A percentile compares a stretch with the other conserved stretches of the same genome.
Conservation (phyloP, 2,329 filamentous ascomycete species). For the Ceratocystis eucalypticola region DNA sequence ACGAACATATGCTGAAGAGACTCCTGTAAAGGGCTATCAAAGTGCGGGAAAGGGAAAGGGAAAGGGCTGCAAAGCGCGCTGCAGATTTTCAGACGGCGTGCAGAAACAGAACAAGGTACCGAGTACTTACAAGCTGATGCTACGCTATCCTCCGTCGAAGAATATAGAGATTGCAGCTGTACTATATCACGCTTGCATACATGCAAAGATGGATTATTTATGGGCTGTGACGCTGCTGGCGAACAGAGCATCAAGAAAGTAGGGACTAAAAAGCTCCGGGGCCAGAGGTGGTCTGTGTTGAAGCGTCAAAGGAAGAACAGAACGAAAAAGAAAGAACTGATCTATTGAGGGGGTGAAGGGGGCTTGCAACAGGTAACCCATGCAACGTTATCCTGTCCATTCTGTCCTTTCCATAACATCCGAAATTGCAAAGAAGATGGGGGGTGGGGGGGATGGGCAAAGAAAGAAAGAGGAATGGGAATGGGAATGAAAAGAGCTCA, state of each 20-base stretch:
- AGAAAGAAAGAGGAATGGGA: not conserved
- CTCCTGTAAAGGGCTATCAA: too few species aligned
- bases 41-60: not conserved
- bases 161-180: not conserved
- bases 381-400: not conserved
- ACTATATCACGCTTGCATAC: too few species aligned
- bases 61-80: not conserved
- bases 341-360: not conserved
- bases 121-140: not conserved
- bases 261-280: slow-evolving; percentile 2
- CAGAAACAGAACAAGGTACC: not conserved
- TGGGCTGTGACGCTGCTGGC: not conserved
- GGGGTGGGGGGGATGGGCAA: not conserved
- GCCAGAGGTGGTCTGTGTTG: not conserved
- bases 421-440: not conserved
- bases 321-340: not conserved
- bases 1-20: too few species aligned
- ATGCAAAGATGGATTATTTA: too few species aligned
- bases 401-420: not conserved
- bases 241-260: not conserved
- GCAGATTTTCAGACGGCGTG: not conserved
- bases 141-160: not conserved
- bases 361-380: not conserved
- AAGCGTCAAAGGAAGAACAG: not conserved
- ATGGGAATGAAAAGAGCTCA: not conserved